phyloP scores from a whole-genome alignment of 345 rosid genomes.

The Citrus sinensis region DVS_A1.0 CM039167.1:19409001-19409500 shows the following conservation, averaged over 20 bases:
- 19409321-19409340: neutral
- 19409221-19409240: conserved; percentile 88
- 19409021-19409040: conserved; percentile 89
- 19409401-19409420: neutral
- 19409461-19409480: neutral
- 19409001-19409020: conserved; percentile 76
- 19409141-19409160: conserved; percentile 90
- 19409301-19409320: neutral
- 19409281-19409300: neutral
- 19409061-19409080: conserved; percentile 93
- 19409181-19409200: conserved; percentile 63
- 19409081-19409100: conserved; percentile 97
- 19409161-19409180: conserved; percentile 84
- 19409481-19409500: neutral
- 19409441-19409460: neutral
- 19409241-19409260: conserved; percentile 88
- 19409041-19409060: conserved; percentile 96
- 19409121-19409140: conserved; percentile 84
- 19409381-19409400: neutral
- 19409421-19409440: neutral
- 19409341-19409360: neutral
- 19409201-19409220: conserved; percentile 60
- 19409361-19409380: neutral
- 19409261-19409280: conserved; percentile 16
- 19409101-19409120: conserved; percentile 81